phyloP scores from a whole-genome alignment of 192 early-diverging fungal species.

The Fimicolochytrium jonesii region DNA sequence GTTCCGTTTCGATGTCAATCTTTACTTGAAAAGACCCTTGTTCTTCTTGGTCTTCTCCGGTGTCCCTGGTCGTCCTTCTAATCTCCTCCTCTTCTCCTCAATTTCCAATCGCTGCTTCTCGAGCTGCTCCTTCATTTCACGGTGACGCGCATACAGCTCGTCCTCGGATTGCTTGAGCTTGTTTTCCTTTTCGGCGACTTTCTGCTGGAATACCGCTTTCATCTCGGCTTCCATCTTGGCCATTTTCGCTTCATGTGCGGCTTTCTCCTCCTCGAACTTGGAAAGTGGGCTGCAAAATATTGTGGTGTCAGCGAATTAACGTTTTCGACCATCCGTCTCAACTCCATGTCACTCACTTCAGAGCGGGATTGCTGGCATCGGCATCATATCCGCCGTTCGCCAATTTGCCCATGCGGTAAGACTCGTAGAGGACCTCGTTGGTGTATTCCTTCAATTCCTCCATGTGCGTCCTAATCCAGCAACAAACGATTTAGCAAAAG shows the following conservation, averaged over 20 bases:
- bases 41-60: conserved; percentile 73
- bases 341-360: no score
- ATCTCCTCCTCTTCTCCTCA: conserved; percentile 90
- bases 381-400: conserved; percentile 35
- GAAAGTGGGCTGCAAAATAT: conserved; percentile 35
- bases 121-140: conserved; percentile 96
- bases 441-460: conserved; percentile 62
- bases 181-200: conserved; percentile 97
- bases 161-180: conserved; percentile 98
- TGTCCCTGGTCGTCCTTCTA: conserved; percentile 69
- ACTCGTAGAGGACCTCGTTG: conserved; percentile 60
- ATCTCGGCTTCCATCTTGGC: conserved; percentile 99
- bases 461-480: conserved; percentile 82
- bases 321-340: no score
- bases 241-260: conserved; percentile 90
- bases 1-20: no score
- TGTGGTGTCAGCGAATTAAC: neutral
- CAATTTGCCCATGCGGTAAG: conserved; percentile 52
- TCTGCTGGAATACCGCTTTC: conserved; percentile 97
- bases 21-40: conserved; percentile 56
- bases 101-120: conserved; percentile 91
- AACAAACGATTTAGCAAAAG: no score
- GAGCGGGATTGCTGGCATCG: no score
- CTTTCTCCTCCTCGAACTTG: conserved; percentile 88
- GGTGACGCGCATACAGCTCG: conserved; percentile 94